Base-by-base conservation (phyloP, 768 basidiomycete genomes). In the Xerocomellus amylosporus region DNA sequence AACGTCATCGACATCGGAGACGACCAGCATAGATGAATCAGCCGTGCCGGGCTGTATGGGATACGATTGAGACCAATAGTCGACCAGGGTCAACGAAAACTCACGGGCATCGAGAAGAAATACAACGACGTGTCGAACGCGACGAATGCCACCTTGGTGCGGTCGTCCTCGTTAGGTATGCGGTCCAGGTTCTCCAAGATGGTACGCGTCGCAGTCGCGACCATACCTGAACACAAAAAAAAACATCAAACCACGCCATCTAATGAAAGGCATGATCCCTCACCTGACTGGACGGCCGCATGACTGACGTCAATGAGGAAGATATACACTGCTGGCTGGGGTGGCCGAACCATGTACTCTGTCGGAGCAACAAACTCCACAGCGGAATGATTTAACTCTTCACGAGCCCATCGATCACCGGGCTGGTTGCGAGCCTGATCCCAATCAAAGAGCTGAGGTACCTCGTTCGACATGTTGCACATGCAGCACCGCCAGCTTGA, bases 321-420 rank as follows among this genome's bases (percentile, higher is more conserved):
- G 53, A 96, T 82, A 71, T 96, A 98, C 49, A 97, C 93, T 17
- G 95, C 93, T 6, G 97, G 93, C 71, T 98, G 97, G 49, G 97
- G 97, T 6, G 97, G 88, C 59, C 97, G 89, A 67, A 95, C 96
- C 97, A 98, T 98, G 73, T 99, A 99, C 74, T 99, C 97, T 0
- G 94, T 96, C 7, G 97, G 95, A 1, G 97, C 97, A 49, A 99
- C 90, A 66, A 86, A 99, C 71, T 99, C 97, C 47, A 99, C 92
- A n/a, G 87, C 90, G 34, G 87, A 83, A 68, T 91, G 85, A 64
- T 97, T 98, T 49, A 99, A 79, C 74, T 99, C 97, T 2, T 91
- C 85, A 56, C 97, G 86, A 26, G 83, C 76, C 95, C 97, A 99
- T 51, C 97, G 77, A 73, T 99, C 97, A 13, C 92, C 95, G 30